Conservation (phyloP, 2,329 filamentous ascomycete genomes). For the Nannizzia gypsea region DNA sequence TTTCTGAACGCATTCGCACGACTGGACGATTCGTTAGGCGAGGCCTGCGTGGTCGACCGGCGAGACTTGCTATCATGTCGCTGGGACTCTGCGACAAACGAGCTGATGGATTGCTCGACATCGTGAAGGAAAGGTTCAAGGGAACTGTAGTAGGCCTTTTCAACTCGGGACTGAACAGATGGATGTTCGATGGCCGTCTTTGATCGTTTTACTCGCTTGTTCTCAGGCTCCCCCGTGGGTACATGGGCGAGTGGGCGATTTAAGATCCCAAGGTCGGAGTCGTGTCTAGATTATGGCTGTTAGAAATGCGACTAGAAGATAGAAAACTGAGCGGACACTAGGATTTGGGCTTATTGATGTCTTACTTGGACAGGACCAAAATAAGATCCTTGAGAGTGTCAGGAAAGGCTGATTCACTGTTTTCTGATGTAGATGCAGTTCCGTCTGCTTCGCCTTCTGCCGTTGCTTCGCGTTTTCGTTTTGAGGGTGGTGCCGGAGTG, state of each 20-base stretch:
- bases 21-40: slow-evolving; percentile 25
- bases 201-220: slow-evolving; percentile 33
- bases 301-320: slow-evolving; percentile 5
- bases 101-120: slow-evolving; percentile 30
- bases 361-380: slow-evolving; percentile 24
- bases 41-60: slow-evolving; percentile 16
- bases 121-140: slow-evolving; percentile 33
- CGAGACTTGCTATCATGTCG: slow-evolving; percentile 18
- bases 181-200: slow-evolving; percentile 15
- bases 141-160: slow-evolving; percentile 28
- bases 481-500: slow-evolving; percentile 28
- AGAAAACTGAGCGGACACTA: background rate
- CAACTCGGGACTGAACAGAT: slow-evolving; percentile 30
- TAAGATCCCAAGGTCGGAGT: slow-evolving; percentile 34
- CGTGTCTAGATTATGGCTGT: slow-evolving; percentile 27
- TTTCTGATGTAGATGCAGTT: slow-evolving; percentile 14
- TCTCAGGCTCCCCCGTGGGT: slow-evolving; percentile 29
- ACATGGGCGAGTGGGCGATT: slow-evolving; percentile 27
- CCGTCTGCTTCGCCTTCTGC: slow-evolving; percentile 7
- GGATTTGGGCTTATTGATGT: background rate
- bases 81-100: slow-evolving; percentile 28
- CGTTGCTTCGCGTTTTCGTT: slow-evolving; percentile 32
- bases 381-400: slow-evolving; percentile 28
- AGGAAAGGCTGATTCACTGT: slow-evolving; percentile 23
- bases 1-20: slow-evolving; percentile 49